Evolutionary conservation across 768 basidiomycete genomes (phyloP).

Genomic region (Krasilnikovozyma curviuscula): DNA sequence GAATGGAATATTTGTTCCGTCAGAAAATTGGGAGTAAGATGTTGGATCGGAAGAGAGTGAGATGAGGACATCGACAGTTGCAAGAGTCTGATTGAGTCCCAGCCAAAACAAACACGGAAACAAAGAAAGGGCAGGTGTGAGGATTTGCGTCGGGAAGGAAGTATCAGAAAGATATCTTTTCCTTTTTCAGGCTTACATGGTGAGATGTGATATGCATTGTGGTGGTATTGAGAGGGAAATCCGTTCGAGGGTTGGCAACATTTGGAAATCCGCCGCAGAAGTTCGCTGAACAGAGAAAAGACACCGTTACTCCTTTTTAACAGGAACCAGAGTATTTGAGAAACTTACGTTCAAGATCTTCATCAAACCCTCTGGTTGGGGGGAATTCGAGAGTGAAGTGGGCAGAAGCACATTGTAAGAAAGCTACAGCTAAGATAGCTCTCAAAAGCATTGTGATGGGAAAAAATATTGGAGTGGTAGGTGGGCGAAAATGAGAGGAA

Average conservation of each 20-base stretch:
- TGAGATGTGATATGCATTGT: constrained; percentile 46
- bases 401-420: constrained; percentile 32
- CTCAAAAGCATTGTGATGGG: constrained; percentile 23
- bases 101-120: constrained; percentile 28
- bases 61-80: constrained; percentile 34
- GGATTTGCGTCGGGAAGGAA: not conserved
- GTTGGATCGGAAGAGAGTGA: constrained; percentile 36
- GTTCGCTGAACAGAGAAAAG: not conserved
- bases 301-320: no score
- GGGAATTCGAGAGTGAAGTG: constrained; percentile 73
- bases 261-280: constrained; percentile 43
- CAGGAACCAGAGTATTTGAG: constrained; percentile 9
- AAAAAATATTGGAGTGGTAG: constrained; percentile 6
- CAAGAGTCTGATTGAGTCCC: constrained; percentile 14
- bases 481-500: not conserved
- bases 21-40: constrained; percentile 41
- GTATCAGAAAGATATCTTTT: not conserved
- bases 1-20: constrained; percentile 17
- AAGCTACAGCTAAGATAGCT: constrained; percentile 24
- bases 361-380: constrained; percentile 50
- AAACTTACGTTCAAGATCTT: constrained; percentile 25
- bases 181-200: constrained; percentile 40
- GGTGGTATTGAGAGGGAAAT: constrained; percentile 47
- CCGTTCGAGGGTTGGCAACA: constrained; percentile 38
- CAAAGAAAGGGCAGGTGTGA: constrained; percentile 19